Conservation (phyloP, 2,329 filamentous ascomycete species). For the Aspergillus awamori region DNA sequence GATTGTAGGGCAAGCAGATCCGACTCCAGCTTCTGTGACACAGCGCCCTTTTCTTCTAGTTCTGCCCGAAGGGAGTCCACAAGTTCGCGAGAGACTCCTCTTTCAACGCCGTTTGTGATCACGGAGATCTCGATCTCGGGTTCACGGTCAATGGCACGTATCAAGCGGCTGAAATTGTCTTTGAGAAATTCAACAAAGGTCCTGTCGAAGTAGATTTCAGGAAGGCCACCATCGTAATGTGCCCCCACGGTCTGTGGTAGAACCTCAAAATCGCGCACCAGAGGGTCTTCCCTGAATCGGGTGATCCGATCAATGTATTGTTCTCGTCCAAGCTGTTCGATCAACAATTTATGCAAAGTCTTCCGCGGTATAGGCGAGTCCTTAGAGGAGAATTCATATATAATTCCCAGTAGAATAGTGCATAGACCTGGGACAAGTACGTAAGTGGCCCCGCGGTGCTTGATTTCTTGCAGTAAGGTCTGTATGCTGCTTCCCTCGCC, state of each 20-base stretch:
- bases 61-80: slow-evolving; percentile 82
- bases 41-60: slow-evolving; percentile 70
- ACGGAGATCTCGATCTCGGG: slow-evolving; percentile 85
- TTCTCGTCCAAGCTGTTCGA: slow-evolving; percentile 77
- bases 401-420: slow-evolving; percentile 79
- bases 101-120: slow-evolving; percentile 75
- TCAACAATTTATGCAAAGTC: slow-evolving; percentile 77
- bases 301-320: slow-evolving; percentile 82
- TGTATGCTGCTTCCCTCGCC: slow-evolving; percentile 92
- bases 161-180: slow-evolving; percentile 86
- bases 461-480: slow-evolving; percentile 74
- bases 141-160: slow-evolving; percentile 85
- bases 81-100: slow-evolving; percentile 89
- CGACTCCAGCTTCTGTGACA: slow-evolving; percentile 59
- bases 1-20: slow-evolving; percentile 59
- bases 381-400: slow-evolving; percentile 97
- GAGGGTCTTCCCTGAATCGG: slow-evolving; percentile 73
- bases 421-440: slow-evolving; percentile 78
- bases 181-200: slow-evolving; percentile 93
- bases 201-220: slow-evolving; percentile 82
- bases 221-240: slow-evolving; percentile 59
- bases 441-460: slow-evolving; percentile 62
- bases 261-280: slow-evolving; percentile 88
- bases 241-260: slow-evolving; percentile 68
- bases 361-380: slow-evolving; percentile 86